Evolutionary conservation across 140 eudicot genomes (phyloP), one percentile per base, ranked within the genome.

Genomic region (Senecio squalidus): DNA sequence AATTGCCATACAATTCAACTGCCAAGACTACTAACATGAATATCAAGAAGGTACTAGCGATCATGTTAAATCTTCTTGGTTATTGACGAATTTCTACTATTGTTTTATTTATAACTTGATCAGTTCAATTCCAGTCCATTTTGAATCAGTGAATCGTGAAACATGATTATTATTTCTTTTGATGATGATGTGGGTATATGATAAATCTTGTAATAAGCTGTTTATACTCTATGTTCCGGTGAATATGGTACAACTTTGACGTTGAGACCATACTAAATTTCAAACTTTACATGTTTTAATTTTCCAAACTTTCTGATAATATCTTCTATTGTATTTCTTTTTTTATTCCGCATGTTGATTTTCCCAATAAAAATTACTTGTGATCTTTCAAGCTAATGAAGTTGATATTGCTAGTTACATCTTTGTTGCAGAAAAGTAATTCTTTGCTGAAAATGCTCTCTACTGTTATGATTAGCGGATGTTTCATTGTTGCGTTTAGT

Each of bases 401-500:
- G 21, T 38, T 60, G 20, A 47, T 38, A 29, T 49, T 54, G 33
- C 31, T 77, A n/a, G 58, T 33, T 7, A 9, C 41, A 23, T 55
- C 15, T 73, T 24, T 48, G 16, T 58, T 72, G 41, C 81, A 92
- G 98, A 71, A 74, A 58, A 73, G 70, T 39, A 68, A 58, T 55
- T 84, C 86, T 67, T 55, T 77, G 62, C 51, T 77, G 54, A 82
- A 80, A 68, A 45, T 76, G 58, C 53, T 87, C 44, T 74, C 86
- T 27, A 60, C 70, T 34, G 41, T 75, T 26, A 47, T 92, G 55
- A 74, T 72, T 51, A 72, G 83, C 62, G 95, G 86, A 44, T 50
- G 85, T 49, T 74, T 82, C 44, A 58, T 84, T 25, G 86, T 82
- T 51, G 29, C 86, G 15, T 27, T 87, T 26, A 70, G 83, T 60